A percentile compares a stretch with the other conserved stretches of the same genome.
These are phyloP conservation scores for Boletus barrowsii DNA, from an alignment of 768 basidiomycete species.

Conservation along the genomic window DNA sequence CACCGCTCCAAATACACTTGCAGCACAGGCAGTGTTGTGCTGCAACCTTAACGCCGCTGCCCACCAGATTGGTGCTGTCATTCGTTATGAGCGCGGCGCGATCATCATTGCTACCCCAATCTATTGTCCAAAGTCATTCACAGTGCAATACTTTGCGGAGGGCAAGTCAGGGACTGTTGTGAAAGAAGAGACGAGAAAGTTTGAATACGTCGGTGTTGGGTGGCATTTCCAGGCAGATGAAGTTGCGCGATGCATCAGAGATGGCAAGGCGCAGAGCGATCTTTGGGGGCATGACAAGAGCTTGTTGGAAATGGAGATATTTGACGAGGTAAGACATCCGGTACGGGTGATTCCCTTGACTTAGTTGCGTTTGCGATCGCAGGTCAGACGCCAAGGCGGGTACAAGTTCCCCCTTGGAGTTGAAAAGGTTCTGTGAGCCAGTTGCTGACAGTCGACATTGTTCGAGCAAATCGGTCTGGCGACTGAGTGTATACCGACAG, in stretches of 20 bases:
- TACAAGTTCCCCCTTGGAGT: constrained; percentile 63
- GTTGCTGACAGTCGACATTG: neutral
- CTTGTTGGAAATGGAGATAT: constrained; percentile 75
- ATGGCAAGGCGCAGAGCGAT: constrained; percentile 70
- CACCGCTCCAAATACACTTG: constrained; percentile 36
- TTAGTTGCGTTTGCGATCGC: constrained; percentile 10
- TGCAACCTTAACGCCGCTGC: constrained; percentile 60
- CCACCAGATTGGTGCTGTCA: constrained; percentile 50
- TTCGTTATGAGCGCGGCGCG: constrained; percentile 73
- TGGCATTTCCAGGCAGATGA: constrained; percentile 90
- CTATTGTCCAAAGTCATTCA: constrained; percentile 64
- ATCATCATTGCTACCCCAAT: constrained; percentile 65
- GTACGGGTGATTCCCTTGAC: neutral
- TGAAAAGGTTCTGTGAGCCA: constrained; percentile 39
- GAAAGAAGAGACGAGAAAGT: constrained; percentile 55
- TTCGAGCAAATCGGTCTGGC: no score
- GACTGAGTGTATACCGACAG: neutral
- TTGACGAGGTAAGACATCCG: constrained; percentile 64
- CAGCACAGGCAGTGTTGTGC: constrained; percentile 70
- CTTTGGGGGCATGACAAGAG: constrained; percentile 81
- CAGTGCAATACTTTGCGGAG: constrained; percentile 56
- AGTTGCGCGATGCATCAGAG: constrained; percentile 72
- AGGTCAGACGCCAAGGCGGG: constrained; percentile 68
- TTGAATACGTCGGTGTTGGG: constrained; percentile 64
- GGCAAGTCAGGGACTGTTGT: constrained; percentile 40